Percentiles rank a stretch among this genome's conserved stretches.
Conservation (phyloP, 495 filamentous ascomycete genomes). For the Mytilinidion resinicola region DNA sequence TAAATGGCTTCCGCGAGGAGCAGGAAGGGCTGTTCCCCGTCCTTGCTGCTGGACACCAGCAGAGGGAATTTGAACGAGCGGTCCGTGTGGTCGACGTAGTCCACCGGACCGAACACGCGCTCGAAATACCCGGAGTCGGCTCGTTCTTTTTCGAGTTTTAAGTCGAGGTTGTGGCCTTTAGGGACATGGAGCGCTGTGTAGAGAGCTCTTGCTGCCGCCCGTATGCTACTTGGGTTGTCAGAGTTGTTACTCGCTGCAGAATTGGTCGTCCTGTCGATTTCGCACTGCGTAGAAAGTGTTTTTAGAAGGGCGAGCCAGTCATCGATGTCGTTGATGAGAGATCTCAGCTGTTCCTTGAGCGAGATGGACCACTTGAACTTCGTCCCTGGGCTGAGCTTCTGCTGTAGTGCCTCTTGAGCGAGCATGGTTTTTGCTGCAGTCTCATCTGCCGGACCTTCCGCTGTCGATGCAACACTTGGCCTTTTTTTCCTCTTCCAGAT, state of each 20-base stretch:
- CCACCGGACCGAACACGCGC: not conserved
- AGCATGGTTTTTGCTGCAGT: not conserved
- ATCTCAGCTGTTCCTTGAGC: not conserved
- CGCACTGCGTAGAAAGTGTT: not conserved
- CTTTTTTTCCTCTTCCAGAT: not conserved
- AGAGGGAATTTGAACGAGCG: not conserved
- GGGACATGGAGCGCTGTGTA: not conserved
- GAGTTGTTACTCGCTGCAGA: not conserved
- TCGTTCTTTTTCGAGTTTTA: not conserved
- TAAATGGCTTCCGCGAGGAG: not conserved
- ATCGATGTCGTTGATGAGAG: not conserved
- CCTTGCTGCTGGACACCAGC: not conserved
- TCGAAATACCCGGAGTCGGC: not conserved
- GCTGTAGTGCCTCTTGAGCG: not conserved
- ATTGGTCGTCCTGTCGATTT: not conserved
- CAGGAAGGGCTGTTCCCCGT: not conserved
- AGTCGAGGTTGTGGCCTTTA: not conserved
- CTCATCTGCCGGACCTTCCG: not conserved
- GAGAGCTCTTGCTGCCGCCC: not conserved
- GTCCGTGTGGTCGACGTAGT: not conserved
- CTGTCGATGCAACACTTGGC: not conserved
- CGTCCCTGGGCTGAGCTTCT: not conserved
- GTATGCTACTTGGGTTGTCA: not conserved
- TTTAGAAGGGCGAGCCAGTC: not conserved
- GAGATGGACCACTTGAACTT: not conserved